Evolutionary conservation across 345 rosid species (phyloP).

Genomic region (Durio zibethinus): DNA sequence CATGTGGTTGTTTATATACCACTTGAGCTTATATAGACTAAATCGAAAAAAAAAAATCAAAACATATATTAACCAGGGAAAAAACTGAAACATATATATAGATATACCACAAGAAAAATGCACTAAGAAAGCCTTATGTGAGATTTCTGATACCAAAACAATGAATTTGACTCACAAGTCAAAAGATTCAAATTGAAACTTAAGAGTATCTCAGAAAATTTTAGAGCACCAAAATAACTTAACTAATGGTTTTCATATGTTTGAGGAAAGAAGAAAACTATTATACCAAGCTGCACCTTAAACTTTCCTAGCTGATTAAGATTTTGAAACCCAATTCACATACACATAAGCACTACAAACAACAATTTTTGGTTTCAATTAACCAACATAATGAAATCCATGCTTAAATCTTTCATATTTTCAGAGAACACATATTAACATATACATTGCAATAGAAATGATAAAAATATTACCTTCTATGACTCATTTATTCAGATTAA

Average conservation of each 20-base stretch:
- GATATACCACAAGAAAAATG: not conserved
- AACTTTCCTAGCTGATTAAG: not conserved
- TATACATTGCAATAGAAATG: not conserved
- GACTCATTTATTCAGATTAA: not conserved
- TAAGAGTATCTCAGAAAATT: not conserved
- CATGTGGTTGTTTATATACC: not conserved
- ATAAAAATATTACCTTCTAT: not conserved
- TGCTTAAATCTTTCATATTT: not conserved
- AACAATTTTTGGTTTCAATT: not conserved
- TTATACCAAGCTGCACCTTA: not conserved
- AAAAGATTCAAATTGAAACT: not conserved
- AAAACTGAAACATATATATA: too few relatives aligned
- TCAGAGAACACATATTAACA: not conserved
- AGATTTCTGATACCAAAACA: not conserved
- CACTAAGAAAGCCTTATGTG: not conserved
- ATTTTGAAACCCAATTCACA: not conserved
- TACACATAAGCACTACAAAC: not conserved
- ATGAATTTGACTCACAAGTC: not conserved
- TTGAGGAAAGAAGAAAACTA: not conserved
- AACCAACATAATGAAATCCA: not conserved
- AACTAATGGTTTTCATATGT: not conserved
- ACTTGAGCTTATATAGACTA: not conserved
- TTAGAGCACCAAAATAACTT: not conserved
- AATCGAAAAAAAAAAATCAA: not conserved
- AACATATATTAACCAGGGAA: not conserved